Evolutionary conservation across 495 filamentous ascomycete species (phyloP).

Genomic region (Neurospora sublineolata): DNA sequence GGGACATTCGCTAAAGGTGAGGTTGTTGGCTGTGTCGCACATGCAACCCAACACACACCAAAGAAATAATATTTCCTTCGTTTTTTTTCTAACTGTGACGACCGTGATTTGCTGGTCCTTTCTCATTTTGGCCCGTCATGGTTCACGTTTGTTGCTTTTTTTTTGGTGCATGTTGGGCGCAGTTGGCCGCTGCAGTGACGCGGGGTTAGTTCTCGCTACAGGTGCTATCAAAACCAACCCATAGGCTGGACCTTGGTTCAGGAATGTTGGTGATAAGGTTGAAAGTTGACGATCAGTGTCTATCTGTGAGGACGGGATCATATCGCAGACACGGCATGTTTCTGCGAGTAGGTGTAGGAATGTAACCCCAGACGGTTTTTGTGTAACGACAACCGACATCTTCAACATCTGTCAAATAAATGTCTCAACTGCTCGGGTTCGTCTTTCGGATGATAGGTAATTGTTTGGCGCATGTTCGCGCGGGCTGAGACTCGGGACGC

Average conservation of each 20-base stretch:
- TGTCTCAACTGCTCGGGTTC: not conserved
- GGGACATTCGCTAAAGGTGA: not conserved
- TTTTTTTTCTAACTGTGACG: not conserved
- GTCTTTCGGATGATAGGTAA: not conserved
- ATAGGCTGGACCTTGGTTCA: not conserved
- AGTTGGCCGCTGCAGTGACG: not conserved
- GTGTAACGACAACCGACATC: not conserved
- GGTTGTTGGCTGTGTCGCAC: not conserved
- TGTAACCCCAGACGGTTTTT: not conserved
- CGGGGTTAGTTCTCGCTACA: not conserved
- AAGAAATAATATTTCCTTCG: not conserved
- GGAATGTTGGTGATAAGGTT: not conserved
- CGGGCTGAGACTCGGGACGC: not conserved
- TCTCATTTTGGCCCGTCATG: not conserved
- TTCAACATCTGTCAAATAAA: not conserved
- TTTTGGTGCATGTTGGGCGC: not conserved
- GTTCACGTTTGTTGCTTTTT: not conserved
- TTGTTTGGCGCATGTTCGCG: not conserved
- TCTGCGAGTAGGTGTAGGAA: not conserved
- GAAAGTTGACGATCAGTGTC: not conserved
- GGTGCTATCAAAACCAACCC: not conserved
- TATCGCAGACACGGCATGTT: not conserved
- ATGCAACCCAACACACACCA: not conserved
- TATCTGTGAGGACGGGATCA: not conserved
- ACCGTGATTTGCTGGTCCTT: not conserved